Conservation (phyloP, 2,329 filamentous ascomycete species). For the Triangularia verruculosa region DNA sequence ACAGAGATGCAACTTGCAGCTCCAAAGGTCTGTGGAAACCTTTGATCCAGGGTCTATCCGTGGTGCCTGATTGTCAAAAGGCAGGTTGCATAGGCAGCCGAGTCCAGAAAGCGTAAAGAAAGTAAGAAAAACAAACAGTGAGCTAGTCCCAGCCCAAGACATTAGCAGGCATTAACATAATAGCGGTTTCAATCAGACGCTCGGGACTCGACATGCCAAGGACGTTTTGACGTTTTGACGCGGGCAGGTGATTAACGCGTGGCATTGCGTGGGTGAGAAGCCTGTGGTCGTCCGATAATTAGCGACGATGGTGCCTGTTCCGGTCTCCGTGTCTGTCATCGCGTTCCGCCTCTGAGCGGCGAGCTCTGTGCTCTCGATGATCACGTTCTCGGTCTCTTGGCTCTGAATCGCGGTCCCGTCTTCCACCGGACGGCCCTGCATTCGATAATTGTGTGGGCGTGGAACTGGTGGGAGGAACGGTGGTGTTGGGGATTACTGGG, state of each 20-base stretch:
- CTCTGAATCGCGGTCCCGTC: conserved; percentile 39
- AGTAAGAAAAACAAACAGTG: conserved; percentile 12
- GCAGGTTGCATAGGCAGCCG: conserved; percentile 20
- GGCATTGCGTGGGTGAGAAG: neutral
- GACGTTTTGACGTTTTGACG: neutral
- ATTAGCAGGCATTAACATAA: conserved; percentile 25
- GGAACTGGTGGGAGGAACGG: conserved; percentile 34
- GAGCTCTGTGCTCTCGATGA: conserved; percentile 32
- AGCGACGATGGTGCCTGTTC: conserved; percentile 26
- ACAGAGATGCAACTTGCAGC: conserved; percentile 29
- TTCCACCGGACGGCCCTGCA: conserved; percentile 31
- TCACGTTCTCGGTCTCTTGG: conserved; percentile 39
- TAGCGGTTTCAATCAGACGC: conserved; percentile 4
- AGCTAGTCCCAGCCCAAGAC: conserved; percentile 20
- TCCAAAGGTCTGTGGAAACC: conserved; percentile 21
- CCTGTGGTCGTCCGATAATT: conserved; percentile 15
- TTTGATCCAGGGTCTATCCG: conserved; percentile 24
- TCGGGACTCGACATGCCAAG: neutral
- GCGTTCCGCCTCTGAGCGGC: conserved; percentile 22
- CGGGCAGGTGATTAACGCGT: conserved; percentile 10
- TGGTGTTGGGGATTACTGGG: conserved; percentile 37
- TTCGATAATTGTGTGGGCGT: conserved; percentile 38
- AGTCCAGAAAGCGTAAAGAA: conserved; percentile 16
- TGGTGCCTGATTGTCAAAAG: conserved; percentile 20
- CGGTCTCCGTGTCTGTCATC: conserved; percentile 27